Conservation (phyloP, 495 filamentous ascomycete genomes). For the Xylaria venustula region DNA sequence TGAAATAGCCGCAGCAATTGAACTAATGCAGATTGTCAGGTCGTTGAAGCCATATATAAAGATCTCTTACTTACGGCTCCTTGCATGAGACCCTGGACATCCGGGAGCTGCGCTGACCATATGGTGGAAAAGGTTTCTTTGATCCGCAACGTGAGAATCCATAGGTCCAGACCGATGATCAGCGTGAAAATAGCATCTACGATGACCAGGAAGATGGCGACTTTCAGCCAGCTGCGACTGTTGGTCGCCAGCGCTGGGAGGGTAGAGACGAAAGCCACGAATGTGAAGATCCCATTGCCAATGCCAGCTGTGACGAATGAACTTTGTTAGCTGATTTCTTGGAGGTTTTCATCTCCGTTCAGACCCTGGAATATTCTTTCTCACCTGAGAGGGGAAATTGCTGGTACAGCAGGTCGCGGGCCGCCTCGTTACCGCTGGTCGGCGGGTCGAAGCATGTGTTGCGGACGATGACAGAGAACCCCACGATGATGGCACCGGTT, state of each 20-base stretch:
- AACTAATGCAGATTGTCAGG: constrained; percentile 51
- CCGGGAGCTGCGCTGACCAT: constrained; percentile 52
- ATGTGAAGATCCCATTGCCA: constrained; percentile 62
- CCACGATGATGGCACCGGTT: constrained; percentile 62
- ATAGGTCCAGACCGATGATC: constrained; percentile 62
- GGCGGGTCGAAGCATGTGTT: constrained; percentile 45
- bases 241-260: constrained; percentile 60
- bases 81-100: constrained; percentile 62
- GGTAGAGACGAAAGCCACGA: constrained; percentile 55
- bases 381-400: constrained; percentile 60
- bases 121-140: constrained; percentile 53
- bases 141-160: constrained; percentile 67
- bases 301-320: constrained; percentile 51
- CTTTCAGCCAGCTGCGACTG: constrained; percentile 55
- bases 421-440: constrained; percentile 54
- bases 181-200: constrained; percentile 63
- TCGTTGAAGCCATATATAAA: not conserved
- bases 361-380: constrained; percentile 10
- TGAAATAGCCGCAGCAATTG: constrained; percentile 71
- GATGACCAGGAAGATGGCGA: constrained; percentile 58
- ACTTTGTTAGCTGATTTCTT: constrained; percentile 25
- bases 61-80: constrained; percentile 51
- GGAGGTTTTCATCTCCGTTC: not conserved
- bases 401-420: constrained; percentile 60
- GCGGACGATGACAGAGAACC: constrained; percentile 59